Conservation (phyloP, 2,329 filamentous ascomycete genomes). For the Colletotrichum siamense region DNA sequence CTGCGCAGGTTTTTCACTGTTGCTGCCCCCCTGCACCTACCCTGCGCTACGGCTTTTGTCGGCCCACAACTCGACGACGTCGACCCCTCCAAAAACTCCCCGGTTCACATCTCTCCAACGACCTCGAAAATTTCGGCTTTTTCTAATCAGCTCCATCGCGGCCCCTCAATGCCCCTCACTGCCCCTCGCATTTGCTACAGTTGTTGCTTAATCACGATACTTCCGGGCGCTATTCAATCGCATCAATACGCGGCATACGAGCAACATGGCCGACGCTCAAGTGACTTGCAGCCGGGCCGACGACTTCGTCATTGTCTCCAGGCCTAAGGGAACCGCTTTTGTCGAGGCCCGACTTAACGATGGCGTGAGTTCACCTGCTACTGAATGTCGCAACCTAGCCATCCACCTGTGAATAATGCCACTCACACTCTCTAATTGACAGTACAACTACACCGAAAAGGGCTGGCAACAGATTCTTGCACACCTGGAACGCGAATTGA, state of each 20-base stretch:
- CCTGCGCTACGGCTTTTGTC: background rate
- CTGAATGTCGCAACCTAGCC: background rate
- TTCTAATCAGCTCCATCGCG: background rate
- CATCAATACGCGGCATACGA: background rate
- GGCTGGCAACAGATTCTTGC: slow-evolving; percentile 12
- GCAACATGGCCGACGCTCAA: background rate
- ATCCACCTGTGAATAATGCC: background rate
- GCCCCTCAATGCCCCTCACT: background rate
- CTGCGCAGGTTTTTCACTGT: background rate
- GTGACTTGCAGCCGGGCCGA: background rate
- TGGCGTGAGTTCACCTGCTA: background rate
- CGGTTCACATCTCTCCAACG: background rate
- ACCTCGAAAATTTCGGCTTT: slow-evolving; percentile 7
- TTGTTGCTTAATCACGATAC: background rate
- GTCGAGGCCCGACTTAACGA: slow-evolving; percentile 13
- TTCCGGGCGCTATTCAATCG: background rate
- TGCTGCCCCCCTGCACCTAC: background rate
- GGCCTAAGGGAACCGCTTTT: slow-evolving; percentile 14
- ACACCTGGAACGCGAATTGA: slow-evolving; percentile 1
- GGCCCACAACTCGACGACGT: background rate
- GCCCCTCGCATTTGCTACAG: background rate
- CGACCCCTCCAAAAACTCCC: background rate
- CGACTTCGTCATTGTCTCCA: slow-evolving; percentile 9
- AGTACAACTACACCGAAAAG: slow-evolving; percentile 8
- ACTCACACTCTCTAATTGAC: background rate